Evolutionary conservation across 768 basidiomycete species (phyloP).

Genomic region (Pisolithus marmoratus): DNA sequence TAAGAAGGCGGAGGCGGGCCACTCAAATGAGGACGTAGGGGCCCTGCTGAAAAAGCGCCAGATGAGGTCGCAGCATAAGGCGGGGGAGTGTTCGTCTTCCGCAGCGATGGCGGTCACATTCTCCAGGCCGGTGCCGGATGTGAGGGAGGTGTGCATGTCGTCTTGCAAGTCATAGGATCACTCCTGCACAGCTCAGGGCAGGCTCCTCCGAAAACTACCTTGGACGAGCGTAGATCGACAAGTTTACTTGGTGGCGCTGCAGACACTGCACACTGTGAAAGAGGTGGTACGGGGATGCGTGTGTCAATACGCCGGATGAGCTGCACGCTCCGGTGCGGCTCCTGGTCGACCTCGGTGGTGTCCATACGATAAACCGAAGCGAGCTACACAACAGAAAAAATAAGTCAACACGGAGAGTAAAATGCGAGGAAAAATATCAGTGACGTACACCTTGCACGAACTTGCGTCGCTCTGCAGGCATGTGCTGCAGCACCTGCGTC

Average conservation of each 20-base stretch:
- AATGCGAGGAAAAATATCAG: not conserved
- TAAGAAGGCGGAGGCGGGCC: slow-evolving; percentile 6
- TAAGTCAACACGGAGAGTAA: not conserved
- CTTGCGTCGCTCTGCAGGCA: slow-evolving; percentile 73
- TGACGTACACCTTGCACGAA: slow-evolving; percentile 71
- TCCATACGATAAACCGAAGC: slow-evolving; percentile 79
- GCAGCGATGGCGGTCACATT: not conserved
- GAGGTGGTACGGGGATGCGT: slow-evolving; percentile 63
- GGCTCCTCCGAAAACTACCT: slow-evolving; percentile 9
- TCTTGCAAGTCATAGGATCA: not conserved
- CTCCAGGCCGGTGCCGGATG: not conserved
- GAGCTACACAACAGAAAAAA: slow-evolving; percentile 37
- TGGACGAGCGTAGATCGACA: slow-evolving; percentile 41
- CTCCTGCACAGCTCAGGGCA: not conserved
- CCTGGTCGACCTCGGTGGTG: slow-evolving; percentile 84
- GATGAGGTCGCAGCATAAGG: slow-evolving; percentile 7
- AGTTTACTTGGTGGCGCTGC: slow-evolving; percentile 49
- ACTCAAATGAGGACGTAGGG: not conserved
- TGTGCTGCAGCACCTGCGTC: slow-evolving; percentile 71
- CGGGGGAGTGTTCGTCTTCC: not conserved
- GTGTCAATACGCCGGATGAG: slow-evolving; percentile 80
- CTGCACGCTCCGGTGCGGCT: slow-evolving; percentile 83
- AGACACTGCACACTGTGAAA: slow-evolving; percentile 45
- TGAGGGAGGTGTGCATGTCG: slow-evolving; percentile 12
- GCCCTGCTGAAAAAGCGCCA: not conserved